Evolutionary conservation across 2,329 filamentous ascomycete genomes (phyloP), one percentile per base, ranked within the genome.

Genomic region (Trichoderma koningiopsis): DNA sequence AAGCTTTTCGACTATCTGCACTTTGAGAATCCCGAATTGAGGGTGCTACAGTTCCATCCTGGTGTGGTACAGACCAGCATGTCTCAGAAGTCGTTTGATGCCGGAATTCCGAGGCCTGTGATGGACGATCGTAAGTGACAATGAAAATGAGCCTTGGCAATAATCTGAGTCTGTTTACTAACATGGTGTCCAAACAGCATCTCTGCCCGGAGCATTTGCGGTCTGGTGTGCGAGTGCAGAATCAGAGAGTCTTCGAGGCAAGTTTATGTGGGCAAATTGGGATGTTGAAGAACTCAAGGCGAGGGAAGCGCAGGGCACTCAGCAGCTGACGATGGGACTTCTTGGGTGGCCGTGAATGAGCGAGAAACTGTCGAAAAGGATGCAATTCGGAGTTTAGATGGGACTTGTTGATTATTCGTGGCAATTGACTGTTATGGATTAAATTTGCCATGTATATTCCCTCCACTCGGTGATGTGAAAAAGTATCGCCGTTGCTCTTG

Each of bases 231-330:
- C 81, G 0, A 81, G 79, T 31, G 72, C 79, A 0, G 83, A 86
- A 71, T 83, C 84, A 0, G 73, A 71, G 6, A 86, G 86, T 70
- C 72, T 87, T 31, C 82, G 80, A 52, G 78, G 80, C 3, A 83
- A 81, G 58, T 81, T 82, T 27, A 72, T 86, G 0, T 86, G 83
- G 81, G 78, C 80, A 13, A 83, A 83, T 27, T 87, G 84, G 84
- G 85, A 87, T 73, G 79, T 86, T 0, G 79, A 83, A 49, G 84
- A 86, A 71, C 77, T 87, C 40, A 82, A 75, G 47, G 78, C 77
- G 5, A 74, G 76, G 29, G 77, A 82, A 70, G 75, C 84, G 59
- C 53, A 65, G 13, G 71, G 73, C 4, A 52, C 68, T 55, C 60
- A 59, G n/a, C 75, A 66, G 49, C 71, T 76, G 29, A 75, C 75